phyloP scores from a whole-genome alignment of 1,139 yeast species.

The Debaryomycetaceae sp. region DNA sequence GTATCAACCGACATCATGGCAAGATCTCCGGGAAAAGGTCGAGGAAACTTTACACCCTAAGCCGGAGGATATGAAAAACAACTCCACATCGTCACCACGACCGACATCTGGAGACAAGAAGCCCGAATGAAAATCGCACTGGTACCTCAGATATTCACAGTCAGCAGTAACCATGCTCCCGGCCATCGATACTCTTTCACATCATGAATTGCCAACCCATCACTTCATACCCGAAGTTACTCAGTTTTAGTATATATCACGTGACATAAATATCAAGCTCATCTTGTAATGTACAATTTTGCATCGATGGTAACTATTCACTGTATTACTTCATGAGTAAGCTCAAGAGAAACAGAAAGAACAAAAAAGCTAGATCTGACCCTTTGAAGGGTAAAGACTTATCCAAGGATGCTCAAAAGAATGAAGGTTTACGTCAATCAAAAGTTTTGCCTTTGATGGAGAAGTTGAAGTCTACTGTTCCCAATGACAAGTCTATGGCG shows the following conservation, averaged over 20 bases:
- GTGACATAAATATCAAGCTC: neutral
- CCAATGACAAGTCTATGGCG: constrained; percentile 78
- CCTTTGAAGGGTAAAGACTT: constrained; percentile 35
- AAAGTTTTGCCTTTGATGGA: constrained; percentile 67
- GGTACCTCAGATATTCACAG: too few relatives aligned
- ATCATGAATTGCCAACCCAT: too few relatives aligned
- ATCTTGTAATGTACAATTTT: neutral
- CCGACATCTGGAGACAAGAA: too few relatives aligned
- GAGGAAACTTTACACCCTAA: constrained; percentile 20
- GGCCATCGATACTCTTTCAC: too few relatives aligned
- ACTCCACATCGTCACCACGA: too few relatives aligned
- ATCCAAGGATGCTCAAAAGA: constrained; percentile 31
- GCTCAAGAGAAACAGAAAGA: constrained; percentile 66
- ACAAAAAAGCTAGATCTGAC: constrained; percentile 50
- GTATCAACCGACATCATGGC: constrained; percentile 38
- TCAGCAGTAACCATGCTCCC: too few relatives aligned
- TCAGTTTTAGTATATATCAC: too few relatives aligned
- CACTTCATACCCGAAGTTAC: too few relatives aligned
- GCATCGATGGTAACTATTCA: neutral
- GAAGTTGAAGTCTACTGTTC: constrained; percentile 57
- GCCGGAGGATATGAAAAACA: constrained; percentile 1
- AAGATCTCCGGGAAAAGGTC: constrained; percentile 31
- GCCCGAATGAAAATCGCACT: too few relatives aligned
- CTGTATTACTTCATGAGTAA: constrained; percentile 54
- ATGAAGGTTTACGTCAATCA: constrained; percentile 47